Conservation (phyloP, 2,329 filamentous ascomycete genomes). For the Zymoseptoria pseudotritici region DNA sequence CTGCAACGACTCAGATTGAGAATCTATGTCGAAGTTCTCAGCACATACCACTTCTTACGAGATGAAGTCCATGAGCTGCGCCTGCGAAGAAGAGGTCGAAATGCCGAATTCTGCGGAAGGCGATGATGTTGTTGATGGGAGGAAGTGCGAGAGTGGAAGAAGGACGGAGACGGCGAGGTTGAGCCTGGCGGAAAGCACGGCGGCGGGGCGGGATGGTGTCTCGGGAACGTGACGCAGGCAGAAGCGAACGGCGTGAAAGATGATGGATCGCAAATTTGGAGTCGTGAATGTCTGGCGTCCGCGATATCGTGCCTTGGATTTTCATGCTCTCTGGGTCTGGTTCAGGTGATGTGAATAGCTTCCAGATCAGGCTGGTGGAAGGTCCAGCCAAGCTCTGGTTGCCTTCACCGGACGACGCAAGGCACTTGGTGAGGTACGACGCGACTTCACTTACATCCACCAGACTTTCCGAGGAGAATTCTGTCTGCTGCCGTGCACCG, state of each 20-base stretch:
- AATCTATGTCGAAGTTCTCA: neutral
- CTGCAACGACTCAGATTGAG: neutral
- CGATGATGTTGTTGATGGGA: neutral
- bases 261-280: neutral
- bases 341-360: neutral
- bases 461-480: neutral
- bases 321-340: neutral
- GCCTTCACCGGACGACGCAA: neutral
- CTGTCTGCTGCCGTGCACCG: neutral
- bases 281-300: neutral
- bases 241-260: neutral
- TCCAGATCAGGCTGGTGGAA: neutral
- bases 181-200: neutral
- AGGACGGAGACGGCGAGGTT: neutral
- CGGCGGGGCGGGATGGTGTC: neutral
- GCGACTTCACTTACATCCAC: neutral
- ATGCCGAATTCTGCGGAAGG: no score
- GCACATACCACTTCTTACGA: neutral
- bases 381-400: neutral
- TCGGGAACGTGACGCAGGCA: neutral
- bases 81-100: neutral
- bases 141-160: neutral
- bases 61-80: neutral
- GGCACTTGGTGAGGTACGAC: neutral
- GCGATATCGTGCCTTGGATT: neutral